Conservation (phyloP, 2,329 filamentous ascomycete species). For the Fusarium coicis region DNA sequence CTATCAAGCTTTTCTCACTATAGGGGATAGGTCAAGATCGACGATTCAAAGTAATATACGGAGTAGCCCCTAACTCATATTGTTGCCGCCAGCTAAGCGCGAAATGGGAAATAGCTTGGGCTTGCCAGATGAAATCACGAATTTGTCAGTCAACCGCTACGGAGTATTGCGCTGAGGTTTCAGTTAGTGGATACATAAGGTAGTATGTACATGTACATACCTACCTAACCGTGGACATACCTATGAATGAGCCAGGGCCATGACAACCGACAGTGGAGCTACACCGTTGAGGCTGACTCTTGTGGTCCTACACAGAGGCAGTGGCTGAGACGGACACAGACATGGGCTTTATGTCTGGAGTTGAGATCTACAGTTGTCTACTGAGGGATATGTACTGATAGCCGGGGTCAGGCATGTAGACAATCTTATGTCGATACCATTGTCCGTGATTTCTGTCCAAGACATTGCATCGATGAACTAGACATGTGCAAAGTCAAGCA, state of each 20-base stretch:
- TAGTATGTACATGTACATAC: no score
- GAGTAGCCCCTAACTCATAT: slow-evolving; percentile 23
- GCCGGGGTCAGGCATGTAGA: slow-evolving; percentile 1
- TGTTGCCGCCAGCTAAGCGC: slow-evolving; percentile 32
- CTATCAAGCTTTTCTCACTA: slow-evolving; percentile 3
- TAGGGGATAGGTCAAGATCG: slow-evolving; percentile 9
- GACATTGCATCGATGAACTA: neutral
- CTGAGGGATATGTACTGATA: neutral
- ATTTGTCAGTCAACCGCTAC: slow-evolving; percentile 27
- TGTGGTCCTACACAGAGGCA: neutral
- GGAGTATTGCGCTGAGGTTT: slow-evolving; percentile 26
- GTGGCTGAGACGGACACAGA: neutral
- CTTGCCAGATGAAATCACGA: slow-evolving; percentile 30
- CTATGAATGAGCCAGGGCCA: slow-evolving; percentile 10
- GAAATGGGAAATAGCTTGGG: slow-evolving; percentile 26
- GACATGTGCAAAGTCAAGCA: neutral
- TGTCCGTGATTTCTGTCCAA: neutral
- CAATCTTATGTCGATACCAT: neutral
- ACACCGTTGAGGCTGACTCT: slow-evolving; percentile 15
- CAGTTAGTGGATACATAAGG: slow-evolving; percentile 28
- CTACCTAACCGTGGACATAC: no score
- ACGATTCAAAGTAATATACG: slow-evolving; percentile 20
- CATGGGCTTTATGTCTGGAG: slow-evolving; percentile 1
- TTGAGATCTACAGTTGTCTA: slow-evolving; percentile 5
- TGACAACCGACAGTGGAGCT: slow-evolving; percentile 15